Evolutionary conservation across 177 flowering plant genomes (phyloP), one percentile per base, ranked within the genome.

Genomic region (Vitis hybrid): DNA sequence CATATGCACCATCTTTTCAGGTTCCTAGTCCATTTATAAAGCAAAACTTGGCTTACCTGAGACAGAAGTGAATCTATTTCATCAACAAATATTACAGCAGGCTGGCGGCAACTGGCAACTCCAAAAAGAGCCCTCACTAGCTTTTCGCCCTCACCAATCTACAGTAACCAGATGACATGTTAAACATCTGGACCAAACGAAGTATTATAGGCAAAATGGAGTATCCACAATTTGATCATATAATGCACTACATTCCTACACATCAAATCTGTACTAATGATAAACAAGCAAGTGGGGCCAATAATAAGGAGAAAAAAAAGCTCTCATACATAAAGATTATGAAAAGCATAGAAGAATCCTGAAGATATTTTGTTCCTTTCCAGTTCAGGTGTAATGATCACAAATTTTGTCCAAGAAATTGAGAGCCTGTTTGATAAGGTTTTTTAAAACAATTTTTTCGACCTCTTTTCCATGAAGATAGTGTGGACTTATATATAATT

Each of bases 61-160:
- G 98, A 93, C n/a, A 93, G 83, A 74, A 96, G 97, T 9, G 99
- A 96, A 75, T 96, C 99, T 69, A 93, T 91, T 84, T 93, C 98
- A 82, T 96, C 98, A 67, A 96, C 99, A 84, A 96, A 96, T 71
- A 96, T 96, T 41, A 96, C 99, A 78, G 98, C 99, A 69, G 99
- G 99, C 84, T 94, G 99, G 58, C 98, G 99, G 76, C 99, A 96
- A 78, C 95, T 81, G 49, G 99, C 99, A 81, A 96, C 99, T 57
- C 95, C 99, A 87, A 96, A 96, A 74, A 96, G 94, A 24, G 98
- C 98, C 71, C 99, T 83, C 68, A 96, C 98, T 68, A 96, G 86
- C 88, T 96, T 96, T 83, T 96, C 99, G 75, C 98, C 99, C 81
- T 96, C 98, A 3, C 99, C 99, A 81, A 96, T 92, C 98, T 96